Evolutionary conservation across 805 yeast genomes (phyloP), one percentile per base, ranked within the genome.

Genomic region (Candida insectorum): DNA sequence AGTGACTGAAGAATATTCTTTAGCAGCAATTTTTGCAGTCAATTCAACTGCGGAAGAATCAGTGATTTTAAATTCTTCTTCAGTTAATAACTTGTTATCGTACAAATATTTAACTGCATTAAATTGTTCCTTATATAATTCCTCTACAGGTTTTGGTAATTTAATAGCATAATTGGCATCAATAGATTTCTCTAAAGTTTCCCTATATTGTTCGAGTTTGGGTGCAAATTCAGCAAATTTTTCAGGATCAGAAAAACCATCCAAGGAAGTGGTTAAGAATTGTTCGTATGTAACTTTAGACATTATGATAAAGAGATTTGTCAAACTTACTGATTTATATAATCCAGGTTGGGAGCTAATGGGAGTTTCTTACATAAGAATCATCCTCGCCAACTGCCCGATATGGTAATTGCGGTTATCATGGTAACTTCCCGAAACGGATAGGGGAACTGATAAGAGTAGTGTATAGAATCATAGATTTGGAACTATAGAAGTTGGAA

Each of bases 211-310:
- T 34, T 62, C 59, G 35, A 74, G 23, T 14, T 43, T 69, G 10
- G 79, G 79, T 28, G 60, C 42, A 68, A 65, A 75, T 24, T 30
- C 15, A 18, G 60, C 46, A 44, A 54, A 75, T 31, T 63, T 61
- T 37, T 54, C 67, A 1, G 62, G 48, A 45, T 74, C 64, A 42
- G 63, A 70, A 38, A 58, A 63, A 4, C 17, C 36, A 12, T 23
- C 13, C 6, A 36, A 23, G 27, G 37, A 43, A 12, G 36, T 42
- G 25, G 39, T 33, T 16, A 42, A 28, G 16, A 42, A 33, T 11
- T 40, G 22, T 18, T 42, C 46, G 22, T 20, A 36, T 14, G 41
- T 36, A n/a, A n/a, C n/a, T n/a, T n/a, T n/a, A n/a, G n/a, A n/a
- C n/a, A n/a, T n/a, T n/a, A n/a, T n/a, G n/a, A n/a, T n/a, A n/a